Percentiles rank a stretch among this genome's conserved stretches.
These are phyloP conservation scores for Deinandra increscens DNA, from an alignment of 129 eudicot genomes.

Conservation along the genomic window DNA sequence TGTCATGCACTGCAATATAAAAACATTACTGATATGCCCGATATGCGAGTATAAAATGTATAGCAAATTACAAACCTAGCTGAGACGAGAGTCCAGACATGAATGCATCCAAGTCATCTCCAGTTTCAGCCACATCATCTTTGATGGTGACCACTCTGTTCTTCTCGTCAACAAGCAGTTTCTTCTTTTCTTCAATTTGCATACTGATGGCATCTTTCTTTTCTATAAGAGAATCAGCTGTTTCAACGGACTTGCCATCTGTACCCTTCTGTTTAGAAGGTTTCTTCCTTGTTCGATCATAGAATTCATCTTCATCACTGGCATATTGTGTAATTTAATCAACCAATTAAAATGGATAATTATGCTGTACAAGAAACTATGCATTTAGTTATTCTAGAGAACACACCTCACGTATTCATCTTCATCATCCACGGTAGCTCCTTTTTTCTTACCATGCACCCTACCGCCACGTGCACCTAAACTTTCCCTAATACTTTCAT, in stretches of 20 bases:
- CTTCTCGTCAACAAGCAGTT: constrained; percentile 62
- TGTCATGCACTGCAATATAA: constrained; percentile 58
- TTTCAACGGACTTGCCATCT: constrained; percentile 70
- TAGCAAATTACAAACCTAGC: constrained; percentile 50
- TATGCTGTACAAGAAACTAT: not conserved
- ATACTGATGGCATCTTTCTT: constrained; percentile 59
- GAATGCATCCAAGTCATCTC: constrained; percentile 89
- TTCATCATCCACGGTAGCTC: constrained; percentile 63
- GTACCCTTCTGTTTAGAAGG: constrained; percentile 49
- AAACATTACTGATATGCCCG: constrained; percentile 12
- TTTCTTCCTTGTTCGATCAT: constrained; percentile 83
- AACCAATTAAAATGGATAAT: not conserved
- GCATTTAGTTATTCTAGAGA: not conserved
- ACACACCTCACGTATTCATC: constrained; percentile 74
- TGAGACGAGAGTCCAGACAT: constrained; percentile 91
- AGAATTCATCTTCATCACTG: constrained; percentile 98
- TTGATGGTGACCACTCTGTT: constrained; percentile 32
- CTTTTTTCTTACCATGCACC: constrained; percentile 65
- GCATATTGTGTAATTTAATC: not conserved
- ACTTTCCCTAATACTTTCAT: constrained; percentile 96
- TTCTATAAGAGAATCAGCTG: constrained; percentile 93
- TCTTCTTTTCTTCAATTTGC: constrained; percentile 73
- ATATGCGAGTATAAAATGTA: not conserved
- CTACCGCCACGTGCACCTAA: constrained; percentile 80
- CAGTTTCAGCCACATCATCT: constrained; percentile 49